Percentiles rank a stretch among this genome's conserved stretches.
Evolutionary conservation across 129 eudicot species (phyloP).

Genomic region (Heracleum sosnowskyi): DNA sequence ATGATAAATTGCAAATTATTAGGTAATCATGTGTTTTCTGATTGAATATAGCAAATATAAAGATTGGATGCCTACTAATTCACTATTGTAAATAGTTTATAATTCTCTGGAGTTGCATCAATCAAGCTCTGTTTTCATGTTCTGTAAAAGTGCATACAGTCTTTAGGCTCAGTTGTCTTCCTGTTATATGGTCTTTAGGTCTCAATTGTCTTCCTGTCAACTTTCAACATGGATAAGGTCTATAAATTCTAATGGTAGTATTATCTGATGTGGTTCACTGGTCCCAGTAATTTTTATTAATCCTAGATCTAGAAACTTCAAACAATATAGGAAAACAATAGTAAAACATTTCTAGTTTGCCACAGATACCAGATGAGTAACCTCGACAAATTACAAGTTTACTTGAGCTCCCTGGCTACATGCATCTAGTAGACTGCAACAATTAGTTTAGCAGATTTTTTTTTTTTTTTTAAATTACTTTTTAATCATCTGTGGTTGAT

Average conservation of each 20-base stretch:
- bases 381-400: not conserved
- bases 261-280: not conserved
- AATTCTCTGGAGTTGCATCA: not conserved
- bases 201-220: not conserved
- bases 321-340: not conserved
- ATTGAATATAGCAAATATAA: no score
- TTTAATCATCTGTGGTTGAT: not conserved
- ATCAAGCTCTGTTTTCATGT: conserved; percentile 1
- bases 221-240: not conserved
- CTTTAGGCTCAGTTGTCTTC: not conserved
- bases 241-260: not conserved
- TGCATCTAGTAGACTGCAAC: not conserved
- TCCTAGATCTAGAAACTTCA: not conserved
- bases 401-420: not conserved
- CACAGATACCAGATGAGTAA: not conserved
- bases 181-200: no score
- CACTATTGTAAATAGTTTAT: not conserved
- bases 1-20: not conserved
- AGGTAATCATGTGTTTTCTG: no score
- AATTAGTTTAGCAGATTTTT: not conserved
- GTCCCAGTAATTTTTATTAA: not conserved
- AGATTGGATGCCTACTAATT: not conserved
- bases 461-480: not conserved
- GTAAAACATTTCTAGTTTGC: not conserved
- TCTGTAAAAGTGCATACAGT: not conserved